Base-by-base conservation (phyloP, 139 green algal genomes). In the Zygnema circumcarinatum region DNA sequence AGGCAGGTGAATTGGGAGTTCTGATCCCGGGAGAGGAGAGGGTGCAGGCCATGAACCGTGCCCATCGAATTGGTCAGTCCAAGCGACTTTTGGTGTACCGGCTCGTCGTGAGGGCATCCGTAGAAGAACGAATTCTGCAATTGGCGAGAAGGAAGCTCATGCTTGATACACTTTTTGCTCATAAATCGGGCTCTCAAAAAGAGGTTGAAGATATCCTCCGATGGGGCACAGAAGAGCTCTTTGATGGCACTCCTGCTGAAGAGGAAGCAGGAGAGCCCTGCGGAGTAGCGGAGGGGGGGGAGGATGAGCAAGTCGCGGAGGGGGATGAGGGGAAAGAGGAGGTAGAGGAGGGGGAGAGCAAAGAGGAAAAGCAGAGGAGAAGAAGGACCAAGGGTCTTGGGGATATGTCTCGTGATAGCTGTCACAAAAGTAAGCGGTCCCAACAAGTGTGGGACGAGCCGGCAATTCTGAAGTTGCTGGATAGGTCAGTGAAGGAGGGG, bases 31-130 rank as follows among this genome's bases (percentile, higher is more conserved):
- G 7, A 16, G 47, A 62, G 7, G 69, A 16, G 16, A 38, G 69
- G 69, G 69, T n/a, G 16, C 95, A 98, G 93, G 97, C 97, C 47
- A 99, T 99, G 97, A 98, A 99, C 79, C 93, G 97, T 22, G 97
- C 97, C 2, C 97, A 99, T 85, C 95, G 97, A 69, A 99, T 99
- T 86, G 97, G 97, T 29, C 97, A 99, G 93, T 98, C 97, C 93
- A 99, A 98, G 94, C 95, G 91, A n/a, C 94, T 98, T 56, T 95
- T 98, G 92, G 94, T 96, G 21, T 96, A 96, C 90, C 90, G 94
- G 31, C 89, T 98, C 2, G 94, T 98, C n/a, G 95, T 94, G 1
- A 91, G 94, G 1, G 87, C 89, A 25, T 96, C 93, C 0, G 92
- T 98, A 29, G 95, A 98, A 91, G 95, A 98, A 94, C 93, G 95